Evolutionary conservation across 2,329 filamentous ascomycete genomes (phyloP), one percentile per base, ranked within the genome.

Genomic region (Aspergillus sp.): DNA sequence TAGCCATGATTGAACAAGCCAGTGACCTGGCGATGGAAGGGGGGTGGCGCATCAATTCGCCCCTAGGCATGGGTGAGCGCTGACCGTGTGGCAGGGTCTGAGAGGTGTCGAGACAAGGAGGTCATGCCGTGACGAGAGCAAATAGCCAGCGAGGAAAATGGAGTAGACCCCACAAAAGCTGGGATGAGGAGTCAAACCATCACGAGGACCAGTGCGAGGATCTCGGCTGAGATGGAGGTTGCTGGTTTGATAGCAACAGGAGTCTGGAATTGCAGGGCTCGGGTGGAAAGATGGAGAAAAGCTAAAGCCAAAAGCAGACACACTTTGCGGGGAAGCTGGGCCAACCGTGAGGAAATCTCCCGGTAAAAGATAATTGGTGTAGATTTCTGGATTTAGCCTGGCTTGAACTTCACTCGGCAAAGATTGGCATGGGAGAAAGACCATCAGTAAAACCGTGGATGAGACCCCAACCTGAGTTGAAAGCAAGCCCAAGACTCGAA

Each of bases 321-420:
- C 11, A 34, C 19, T 49, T 51, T 51, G 53, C 53, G 47, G 57
- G 57, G 57, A 56, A 52, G 45, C 46, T 27, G 57, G 15, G 13
- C 0, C 87, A 90, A 27, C 48, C 19, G 13, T 0, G 87, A 90
- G 45, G 90, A 84, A 37, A 91, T 67, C 1, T 90, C 73, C 54
- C 90, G 67, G 61, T 90, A 87, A 0, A 90, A 77, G 2, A 86
- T 58, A 54, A 91, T 90, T 57, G 55, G 49, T 39, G 42, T 53
- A 57, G 44, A 57, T 57, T 48, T 52, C 37, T 39, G 34, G 17
- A 39, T 48, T 53, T 53, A 53, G 44, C 49, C 42, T 57, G 42
- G 19, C 44, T 57, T 56, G 30, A 7, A 30, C 48, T 47, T 22
- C 15, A 48, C 55, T 57, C 53, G 49, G 55, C 55, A 53, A 30